Evolutionary conservation across 2,329 filamentous ascomycete genomes (phyloP).

Genomic region (Cladosporium oxysporum): DNA sequence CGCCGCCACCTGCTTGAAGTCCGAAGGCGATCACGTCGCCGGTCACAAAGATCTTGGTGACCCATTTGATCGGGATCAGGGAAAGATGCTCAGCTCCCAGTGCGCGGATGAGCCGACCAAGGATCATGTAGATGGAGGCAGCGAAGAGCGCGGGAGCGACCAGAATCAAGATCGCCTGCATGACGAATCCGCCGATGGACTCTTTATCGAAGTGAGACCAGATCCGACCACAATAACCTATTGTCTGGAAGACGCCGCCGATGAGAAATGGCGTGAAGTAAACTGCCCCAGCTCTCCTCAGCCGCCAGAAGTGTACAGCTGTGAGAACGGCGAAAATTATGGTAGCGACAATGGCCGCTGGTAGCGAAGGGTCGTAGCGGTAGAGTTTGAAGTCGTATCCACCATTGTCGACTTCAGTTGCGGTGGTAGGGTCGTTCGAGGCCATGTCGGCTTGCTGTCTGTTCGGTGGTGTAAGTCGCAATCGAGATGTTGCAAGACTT

Average conservation of each 20-base stretch:
- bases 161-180: slow-evolving; percentile 47
- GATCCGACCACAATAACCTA: slow-evolving; percentile 45
- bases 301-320: slow-evolving; percentile 43
- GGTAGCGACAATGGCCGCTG: slow-evolving; percentile 49
- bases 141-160: slow-evolving; percentile 53
- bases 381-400: slow-evolving; percentile 12
- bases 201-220: slow-evolving; percentile 36
- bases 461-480: too few relatives aligned
- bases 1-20: slow-evolving; percentile 53
- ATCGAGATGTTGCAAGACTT: too few relatives aligned
- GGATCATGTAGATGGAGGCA: slow-evolving; percentile 55
- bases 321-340: slow-evolving; percentile 50
- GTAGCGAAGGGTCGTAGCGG: slow-evolving; percentile 49
- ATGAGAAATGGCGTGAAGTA: slow-evolving; percentile 52
- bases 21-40: slow-evolving; percentile 57
- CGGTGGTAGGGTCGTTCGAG: background rate
- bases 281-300: slow-evolving; percentile 49
- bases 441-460: background rate
- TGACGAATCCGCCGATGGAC: slow-evolving; percentile 44
- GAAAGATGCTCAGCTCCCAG: slow-evolving; percentile 47
- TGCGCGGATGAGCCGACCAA: slow-evolving; percentile 47
- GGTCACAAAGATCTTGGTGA: slow-evolving; percentile 58
- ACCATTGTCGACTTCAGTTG: background rate
- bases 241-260: slow-evolving; percentile 49
- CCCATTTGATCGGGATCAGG: slow-evolving; percentile 45